Evolutionary conservation across 768 basidiomycete species (phyloP).

Genomic region (Ramaria sp.): DNA sequence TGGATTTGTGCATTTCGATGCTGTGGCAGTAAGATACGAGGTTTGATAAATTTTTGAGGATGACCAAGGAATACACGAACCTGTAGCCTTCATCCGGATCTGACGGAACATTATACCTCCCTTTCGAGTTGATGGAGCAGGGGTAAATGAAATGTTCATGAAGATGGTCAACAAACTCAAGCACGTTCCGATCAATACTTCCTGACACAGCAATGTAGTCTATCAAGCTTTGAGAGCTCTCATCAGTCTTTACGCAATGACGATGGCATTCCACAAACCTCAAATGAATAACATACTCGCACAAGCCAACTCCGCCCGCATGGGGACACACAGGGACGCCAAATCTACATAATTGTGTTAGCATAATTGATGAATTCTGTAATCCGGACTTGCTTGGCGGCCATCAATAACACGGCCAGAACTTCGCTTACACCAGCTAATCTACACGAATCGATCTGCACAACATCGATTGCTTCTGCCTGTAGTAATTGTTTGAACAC

Average conservation of each 20-base stretch:
- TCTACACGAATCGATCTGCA: slow-evolving; percentile 91
- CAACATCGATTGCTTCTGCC: slow-evolving; percentile 86
- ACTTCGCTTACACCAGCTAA: slow-evolving; percentile 91
- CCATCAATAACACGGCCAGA: slow-evolving; percentile 81
- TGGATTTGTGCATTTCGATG: slow-evolving; percentile 79
- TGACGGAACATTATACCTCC: slow-evolving; percentile 79
- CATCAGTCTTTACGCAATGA: background rate
- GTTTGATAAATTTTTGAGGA: background rate
- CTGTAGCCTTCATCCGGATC: slow-evolving; percentile 74
- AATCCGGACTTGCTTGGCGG: slow-evolving; percentile 51
- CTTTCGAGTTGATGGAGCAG: slow-evolving; percentile 78
- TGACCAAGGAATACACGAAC: slow-evolving; percentile 22
- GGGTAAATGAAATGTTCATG: slow-evolving; percentile 90
- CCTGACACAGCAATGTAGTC: slow-evolving; percentile 91
- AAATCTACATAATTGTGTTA: slow-evolving; percentile 36
- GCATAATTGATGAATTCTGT: background rate
- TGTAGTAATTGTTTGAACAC: slow-evolving; percentile 90
- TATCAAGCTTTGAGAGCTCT: slow-evolving; percentile 48
- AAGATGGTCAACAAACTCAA: slow-evolving; percentile 84
- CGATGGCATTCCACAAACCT: slow-evolving; percentile 32
- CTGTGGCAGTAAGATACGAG: slow-evolving; percentile 26
- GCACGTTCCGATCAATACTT: slow-evolving; percentile 86
- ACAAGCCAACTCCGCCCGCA: slow-evolving; percentile 88
- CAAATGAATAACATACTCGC: slow-evolving; percentile 84
- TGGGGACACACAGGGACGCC: slow-evolving; percentile 86